Evolutionary conservation across 2,329 filamentous ascomycete genomes (phyloP).

Genomic region (Colletotrichum tanaceti): DNA sequence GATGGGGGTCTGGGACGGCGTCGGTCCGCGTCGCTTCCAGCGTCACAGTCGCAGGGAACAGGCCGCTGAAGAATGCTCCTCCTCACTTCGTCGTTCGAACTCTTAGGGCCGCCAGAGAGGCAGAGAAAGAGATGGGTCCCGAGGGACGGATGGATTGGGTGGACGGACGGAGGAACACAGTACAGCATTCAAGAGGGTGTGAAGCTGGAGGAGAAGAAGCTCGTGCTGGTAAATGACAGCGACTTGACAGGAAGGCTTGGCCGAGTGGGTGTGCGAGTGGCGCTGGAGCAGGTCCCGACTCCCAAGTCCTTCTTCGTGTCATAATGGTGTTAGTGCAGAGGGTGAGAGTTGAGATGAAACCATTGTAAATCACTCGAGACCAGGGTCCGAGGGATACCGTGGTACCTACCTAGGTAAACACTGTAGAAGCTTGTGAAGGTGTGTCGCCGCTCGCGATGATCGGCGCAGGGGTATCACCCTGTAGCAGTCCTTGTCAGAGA

Average conservation of each 20-base stretch:
- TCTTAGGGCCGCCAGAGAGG: conserved; percentile 33
- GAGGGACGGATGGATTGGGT: conserved; percentile 17
- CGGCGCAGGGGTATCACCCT: conserved; percentile 37
- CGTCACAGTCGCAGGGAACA: conserved; percentile 37
- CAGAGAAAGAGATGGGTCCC: background rate
- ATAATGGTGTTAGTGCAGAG: conserved; percentile 31
- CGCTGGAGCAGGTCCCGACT: conserved; percentile 29
- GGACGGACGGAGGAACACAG: no score
- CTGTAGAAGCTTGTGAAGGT: conserved; percentile 22
- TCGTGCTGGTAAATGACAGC: conserved; percentile 39
- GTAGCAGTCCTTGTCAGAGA: conserved; percentile 37
- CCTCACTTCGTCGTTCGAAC: conserved; percentile 39
- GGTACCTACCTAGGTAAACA: no score
- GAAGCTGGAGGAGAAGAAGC: background rate
- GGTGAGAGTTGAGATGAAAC: conserved; percentile 40
- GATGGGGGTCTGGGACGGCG: conserved; percentile 30
- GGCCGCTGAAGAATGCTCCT: conserved; percentile 36
- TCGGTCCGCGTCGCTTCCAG: conserved; percentile 26
- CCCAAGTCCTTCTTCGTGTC: conserved; percentile 36
- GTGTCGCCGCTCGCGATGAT: conserved; percentile 30
- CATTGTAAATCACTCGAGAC: conserved; percentile 41
- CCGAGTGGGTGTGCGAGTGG: conserved; percentile 26
- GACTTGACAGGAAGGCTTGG: conserved; percentile 42
- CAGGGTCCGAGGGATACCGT: conserved; percentile 39
- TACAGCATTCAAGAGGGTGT: conserved; percentile 18